A percentile compares a stretch with the other conserved stretches of the same genome.
Evolutionary conservation across 331 rosid species (phyloP).

Genomic region (Arachis monticola): DNA sequence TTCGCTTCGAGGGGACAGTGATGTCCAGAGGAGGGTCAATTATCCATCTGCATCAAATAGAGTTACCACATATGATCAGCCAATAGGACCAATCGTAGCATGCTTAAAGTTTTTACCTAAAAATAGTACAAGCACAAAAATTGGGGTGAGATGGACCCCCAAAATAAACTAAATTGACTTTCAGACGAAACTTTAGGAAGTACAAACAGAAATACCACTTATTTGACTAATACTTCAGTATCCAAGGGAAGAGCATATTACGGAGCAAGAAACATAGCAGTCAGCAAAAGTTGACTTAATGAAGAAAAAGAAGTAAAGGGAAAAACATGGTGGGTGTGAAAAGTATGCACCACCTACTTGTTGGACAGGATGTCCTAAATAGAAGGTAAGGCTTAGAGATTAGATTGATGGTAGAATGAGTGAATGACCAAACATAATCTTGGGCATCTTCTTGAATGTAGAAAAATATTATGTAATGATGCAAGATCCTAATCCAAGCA

Average conservation of each 20-base stretch:
- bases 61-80: slow-evolving; percentile 33
- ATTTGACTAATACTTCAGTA: slow-evolving; percentile 17
- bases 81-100: slow-evolving; percentile 5
- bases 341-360: not conserved
- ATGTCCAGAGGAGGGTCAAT: slow-evolving; percentile 93
- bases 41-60: slow-evolving; percentile 68
- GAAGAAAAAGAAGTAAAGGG: slow-evolving; percentile 12
- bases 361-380: not conserved
- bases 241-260: slow-evolving; percentile 1
- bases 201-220: not conserved
- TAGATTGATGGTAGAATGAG: not conserved
- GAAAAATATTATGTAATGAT: slow-evolving; percentile 3
- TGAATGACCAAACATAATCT: not conserved
- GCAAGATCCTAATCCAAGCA: slow-evolving; percentile 18
- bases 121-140: slow-evolving; percentile 16
- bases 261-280: slow-evolving; percentile 3
- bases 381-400: not conserved
- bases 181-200: not conserved
- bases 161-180: not conserved
- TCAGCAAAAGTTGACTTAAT: slow-evolving; percentile 28
- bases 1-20: slow-evolving; percentile 82
- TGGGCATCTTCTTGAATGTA: slow-evolving; percentile 13
- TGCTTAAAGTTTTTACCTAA: not conserved
- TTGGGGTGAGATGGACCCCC: not conserved
- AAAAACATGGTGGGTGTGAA: not conserved